These are phyloP conservation scores for Carex myosuroides DNA, from an alignment of 176 grass and related monocot species.

Conservation along the genomic window DNA sequence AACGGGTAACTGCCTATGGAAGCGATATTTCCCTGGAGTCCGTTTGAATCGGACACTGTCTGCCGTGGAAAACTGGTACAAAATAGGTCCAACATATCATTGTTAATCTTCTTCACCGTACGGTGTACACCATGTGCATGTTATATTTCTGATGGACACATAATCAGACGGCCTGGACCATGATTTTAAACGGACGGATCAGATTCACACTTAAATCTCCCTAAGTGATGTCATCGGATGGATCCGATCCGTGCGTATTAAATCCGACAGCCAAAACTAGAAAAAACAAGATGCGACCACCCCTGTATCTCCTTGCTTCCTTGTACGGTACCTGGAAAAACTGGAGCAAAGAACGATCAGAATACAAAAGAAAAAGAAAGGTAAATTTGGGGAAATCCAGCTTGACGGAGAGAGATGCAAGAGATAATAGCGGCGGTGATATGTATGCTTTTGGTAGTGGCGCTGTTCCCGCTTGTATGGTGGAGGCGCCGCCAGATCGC, in stretches of 20 bases:
- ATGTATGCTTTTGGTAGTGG: slow-evolving; percentile 47
- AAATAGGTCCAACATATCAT: not conserved
- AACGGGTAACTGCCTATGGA: not conserved
- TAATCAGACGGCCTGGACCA: not conserved
- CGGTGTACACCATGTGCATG: not conserved
- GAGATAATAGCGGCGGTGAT: slow-evolving; percentile 47
- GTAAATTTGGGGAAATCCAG: not conserved
- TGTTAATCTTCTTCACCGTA: not conserved
- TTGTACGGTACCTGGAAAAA: not conserved
- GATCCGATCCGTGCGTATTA: not conserved
- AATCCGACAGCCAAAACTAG: not conserved
- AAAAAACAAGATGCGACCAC: not conserved
- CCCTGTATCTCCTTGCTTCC: not conserved
- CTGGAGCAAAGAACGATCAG: not conserved
- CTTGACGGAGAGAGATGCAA: slow-evolving; percentile 34
- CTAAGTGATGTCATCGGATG: not conserved
- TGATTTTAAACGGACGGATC: no score
- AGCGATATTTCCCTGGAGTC: not conserved
- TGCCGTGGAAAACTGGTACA: no score
- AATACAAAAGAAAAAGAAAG: not conserved
- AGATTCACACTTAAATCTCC: not conserved
- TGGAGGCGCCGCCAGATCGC: slow-evolving; percentile 58
- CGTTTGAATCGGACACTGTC: not conserved
- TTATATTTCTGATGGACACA: not conserved
- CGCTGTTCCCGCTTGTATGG: slow-evolving; percentile 65